These are phyloP conservation scores for Sindora glabra DNA, from an alignment of 306 rosid species.

Conservation along the genomic window DNA sequence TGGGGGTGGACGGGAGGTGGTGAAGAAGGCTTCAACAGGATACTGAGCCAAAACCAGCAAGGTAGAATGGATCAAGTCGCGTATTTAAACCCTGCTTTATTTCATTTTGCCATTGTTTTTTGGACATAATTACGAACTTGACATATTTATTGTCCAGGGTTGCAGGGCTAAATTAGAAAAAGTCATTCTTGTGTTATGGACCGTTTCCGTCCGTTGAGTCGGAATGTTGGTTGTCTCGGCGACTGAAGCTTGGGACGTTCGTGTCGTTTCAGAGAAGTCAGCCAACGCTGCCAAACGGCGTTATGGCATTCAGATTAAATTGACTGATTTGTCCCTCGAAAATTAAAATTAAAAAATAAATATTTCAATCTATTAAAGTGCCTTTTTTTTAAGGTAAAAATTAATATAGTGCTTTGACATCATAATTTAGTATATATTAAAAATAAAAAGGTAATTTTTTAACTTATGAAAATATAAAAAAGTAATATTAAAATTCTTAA, in stretches of 20 bases:
- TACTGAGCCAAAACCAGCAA: neutral
- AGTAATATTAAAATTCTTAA: too few species aligned
- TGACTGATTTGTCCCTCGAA: conserved; percentile 5
- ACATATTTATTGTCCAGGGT: neutral
- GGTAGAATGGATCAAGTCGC: conserved; percentile 13
- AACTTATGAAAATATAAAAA: too few species aligned
- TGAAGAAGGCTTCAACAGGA: conserved; percentile 9
- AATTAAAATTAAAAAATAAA: too few species aligned
- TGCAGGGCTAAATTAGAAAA: neutral
- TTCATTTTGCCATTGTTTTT: conserved; percentile 7
- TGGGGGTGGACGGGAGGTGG: too few species aligned
- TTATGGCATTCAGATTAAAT: conserved; percentile 4
- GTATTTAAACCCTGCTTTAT: conserved; percentile 7
- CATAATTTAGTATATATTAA: too few species aligned
- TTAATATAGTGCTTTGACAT: too few species aligned
- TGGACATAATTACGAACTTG: neutral
- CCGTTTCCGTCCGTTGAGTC: neutral
- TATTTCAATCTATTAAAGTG: too few species aligned
- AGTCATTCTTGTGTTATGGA: neutral
- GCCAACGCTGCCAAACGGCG: conserved; percentile 7
- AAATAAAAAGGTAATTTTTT: too few species aligned
- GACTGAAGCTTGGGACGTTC: neutral
- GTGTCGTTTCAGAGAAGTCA: conserved; percentile 10
- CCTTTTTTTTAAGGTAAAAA: too few species aligned
- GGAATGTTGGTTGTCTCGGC: neutral